Evolutionary conservation across 164 flowering plant genomes (phyloP), one percentile per base, ranked within the genome.

Genomic region (Akebia trifoliata): DNA sequence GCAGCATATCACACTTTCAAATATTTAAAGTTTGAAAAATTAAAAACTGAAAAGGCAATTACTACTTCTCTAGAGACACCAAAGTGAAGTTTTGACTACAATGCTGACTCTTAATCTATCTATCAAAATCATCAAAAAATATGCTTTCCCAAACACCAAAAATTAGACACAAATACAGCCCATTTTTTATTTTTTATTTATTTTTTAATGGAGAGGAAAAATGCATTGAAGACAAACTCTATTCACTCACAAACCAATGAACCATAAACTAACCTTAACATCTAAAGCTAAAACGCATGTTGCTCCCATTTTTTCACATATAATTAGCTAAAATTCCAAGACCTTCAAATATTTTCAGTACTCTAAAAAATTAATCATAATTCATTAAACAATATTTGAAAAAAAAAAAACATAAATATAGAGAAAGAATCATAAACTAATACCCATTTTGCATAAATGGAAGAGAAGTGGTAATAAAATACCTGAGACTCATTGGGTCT

Each of bases 401-500:
- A 21, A 21, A 4, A 21, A 9, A 45, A 45, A 0, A 45, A 10
- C 24, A 38, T 38, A 38, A 0, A 24, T 9, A 14, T 14, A 25
- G n/a, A 54, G 6, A 12, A 10, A 22, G 21, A 18, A 28, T 8
- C 37, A 56, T 8, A 59, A 48, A 10, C 17, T 37, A 15, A 30
- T 31, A 5, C 37, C 2, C 24, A 2, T n/a, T n/a, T 21, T 15
- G 17, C 48, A 24, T 18, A 50, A 30, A 58, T 0, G 47, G n/a
- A 30, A 15, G 20, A 54, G 1, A 24, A 15, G 26, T 38, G 10
- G 15, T 11, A 69, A 22, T 4, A 24, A 24, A 48, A 42, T 64
- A 82, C 87, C 87, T 76, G 48, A 43, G 8, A 57, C 65, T 62
- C 43, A 62, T 45, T 44, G 79, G 21, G 54, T 75, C 78, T 4